Evolutionary conservation across 2,329 filamentous ascomycete species (phyloP).

Genomic region (Blastomyces parvus): DNA sequence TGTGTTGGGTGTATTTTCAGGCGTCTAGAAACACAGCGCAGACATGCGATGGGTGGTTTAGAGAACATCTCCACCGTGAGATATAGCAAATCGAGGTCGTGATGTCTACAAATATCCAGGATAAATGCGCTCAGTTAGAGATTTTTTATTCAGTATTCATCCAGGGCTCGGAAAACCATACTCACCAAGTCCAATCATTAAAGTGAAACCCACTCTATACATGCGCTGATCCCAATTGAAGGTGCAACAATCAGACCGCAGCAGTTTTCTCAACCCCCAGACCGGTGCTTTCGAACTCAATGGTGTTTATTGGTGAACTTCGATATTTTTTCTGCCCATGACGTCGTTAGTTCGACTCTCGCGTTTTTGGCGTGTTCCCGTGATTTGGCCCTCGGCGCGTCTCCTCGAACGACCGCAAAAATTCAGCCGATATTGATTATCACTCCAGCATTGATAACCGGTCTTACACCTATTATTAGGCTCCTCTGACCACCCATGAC

Average conservation of each 20-base stretch:
- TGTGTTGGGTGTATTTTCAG: neutral
- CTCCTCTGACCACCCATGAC: neutral
- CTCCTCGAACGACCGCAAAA: neutral
- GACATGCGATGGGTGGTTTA: conserved; percentile 6
- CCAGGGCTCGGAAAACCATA: neutral
- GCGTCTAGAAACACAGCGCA: conserved; percentile 7
- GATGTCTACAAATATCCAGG: neutral
- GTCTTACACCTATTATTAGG: neutral
- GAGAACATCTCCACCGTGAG: conserved; percentile 4
- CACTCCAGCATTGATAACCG: neutral
- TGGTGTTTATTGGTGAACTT: neutral
- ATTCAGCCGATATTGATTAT: no score
- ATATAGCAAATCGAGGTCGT: neutral
- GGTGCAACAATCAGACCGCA: neutral
- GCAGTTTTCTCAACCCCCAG: neutral
- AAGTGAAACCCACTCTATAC: neutral
- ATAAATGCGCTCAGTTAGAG: neutral
- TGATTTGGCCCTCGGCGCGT: conserved; percentile 9
- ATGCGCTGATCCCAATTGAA: neutral
- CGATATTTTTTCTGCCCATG: conserved; percentile 9
- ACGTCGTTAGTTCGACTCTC: conserved; percentile 5
- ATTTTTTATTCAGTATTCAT: neutral
- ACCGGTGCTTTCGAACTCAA: neutral
- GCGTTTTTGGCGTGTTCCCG: conserved; percentile 8
- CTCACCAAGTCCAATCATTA: neutral